phyloP scores from a whole-genome alignment of 2,329 filamentous ascomycete genomes.

The Verticillium tricorpus region DNA sequence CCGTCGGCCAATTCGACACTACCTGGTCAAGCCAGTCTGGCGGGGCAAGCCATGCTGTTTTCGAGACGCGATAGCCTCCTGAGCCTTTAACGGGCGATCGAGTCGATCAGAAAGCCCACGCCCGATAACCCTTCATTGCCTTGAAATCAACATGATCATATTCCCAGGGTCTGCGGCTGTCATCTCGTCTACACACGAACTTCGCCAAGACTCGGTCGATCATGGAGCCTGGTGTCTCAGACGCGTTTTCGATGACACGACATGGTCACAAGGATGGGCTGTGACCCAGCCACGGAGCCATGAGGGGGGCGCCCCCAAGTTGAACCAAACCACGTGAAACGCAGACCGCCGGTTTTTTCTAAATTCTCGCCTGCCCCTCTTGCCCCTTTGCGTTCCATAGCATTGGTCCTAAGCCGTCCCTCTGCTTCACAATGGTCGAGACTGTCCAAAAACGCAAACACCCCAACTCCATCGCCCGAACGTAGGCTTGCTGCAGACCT shows the following conservation, averaged over 20 bases:
- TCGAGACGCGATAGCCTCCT: too few species aligned
- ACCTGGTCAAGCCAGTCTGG: too few species aligned
- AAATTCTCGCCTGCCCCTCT: not conserved
- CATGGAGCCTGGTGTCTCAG: not conserved
- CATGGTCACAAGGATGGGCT: not conserved
- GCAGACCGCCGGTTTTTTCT: not conserved
- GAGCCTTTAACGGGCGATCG: too few species aligned
- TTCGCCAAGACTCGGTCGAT: not conserved
- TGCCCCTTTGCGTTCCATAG: not conserved
- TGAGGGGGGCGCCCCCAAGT: not conserved
- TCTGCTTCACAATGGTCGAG: not conserved
- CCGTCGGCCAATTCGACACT: too few species aligned
- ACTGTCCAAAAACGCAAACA: not conserved
- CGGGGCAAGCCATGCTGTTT: too few species aligned
- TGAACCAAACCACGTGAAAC: not conserved
- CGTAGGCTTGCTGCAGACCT: not conserved
- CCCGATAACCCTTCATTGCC: not conserved
- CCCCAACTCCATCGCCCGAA: not conserved
- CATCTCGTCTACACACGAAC: not conserved
- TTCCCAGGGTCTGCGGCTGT: not conserved
- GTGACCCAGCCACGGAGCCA: not conserved
- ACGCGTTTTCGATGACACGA: not conserved
- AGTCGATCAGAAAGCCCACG: too few species aligned
- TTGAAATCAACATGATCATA: not conserved
- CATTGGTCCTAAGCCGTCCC: not conserved